A percentile compares a stretch with the other conserved stretches of the same genome.
phyloP scores from a whole-genome alignment of 2,329 filamentous ascomycete species.

The Botrytis fabae region DNA sequence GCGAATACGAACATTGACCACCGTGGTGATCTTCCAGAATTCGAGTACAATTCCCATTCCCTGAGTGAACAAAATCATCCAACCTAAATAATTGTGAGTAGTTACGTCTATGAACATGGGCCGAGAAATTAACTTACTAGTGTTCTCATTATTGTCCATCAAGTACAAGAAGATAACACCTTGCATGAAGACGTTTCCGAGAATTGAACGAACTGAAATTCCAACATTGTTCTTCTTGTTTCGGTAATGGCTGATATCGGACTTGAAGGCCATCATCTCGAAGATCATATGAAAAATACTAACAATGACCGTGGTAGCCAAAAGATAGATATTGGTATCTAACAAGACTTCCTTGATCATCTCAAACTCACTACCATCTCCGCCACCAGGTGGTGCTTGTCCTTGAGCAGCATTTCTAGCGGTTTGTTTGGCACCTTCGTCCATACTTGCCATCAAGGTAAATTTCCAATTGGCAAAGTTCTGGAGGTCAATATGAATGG shows the following conservation, averaged over 20 bases:
- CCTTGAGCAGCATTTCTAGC: slow-evolving; percentile 71
- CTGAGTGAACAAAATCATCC: slow-evolving; percentile 97
- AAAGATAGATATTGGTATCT: slow-evolving; percentile 89
- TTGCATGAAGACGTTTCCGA: slow-evolving; percentile 99
- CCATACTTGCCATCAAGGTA: slow-evolving; percentile 77
- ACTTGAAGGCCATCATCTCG: slow-evolving; percentile 94
- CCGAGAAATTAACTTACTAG: slow-evolving; percentile 48
- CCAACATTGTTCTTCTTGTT: slow-evolving; percentile 99
- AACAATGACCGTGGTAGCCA: slow-evolving; percentile 80
- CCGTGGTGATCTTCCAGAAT: slow-evolving; percentile 95
- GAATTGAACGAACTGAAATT: slow-evolving; percentile 91
- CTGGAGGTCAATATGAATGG: slow-evolving; percentile 79
- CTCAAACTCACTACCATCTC: slow-evolving; percentile 92
- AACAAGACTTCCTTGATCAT: slow-evolving; percentile 95
- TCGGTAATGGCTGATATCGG: slow-evolving; percentile 94
- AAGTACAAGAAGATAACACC: slow-evolving; percentile 93
- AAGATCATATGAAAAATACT: slow-evolving; percentile 91
- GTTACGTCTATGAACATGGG: slow-evolving; percentile 3
- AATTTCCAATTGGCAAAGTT: slow-evolving; percentile 91
- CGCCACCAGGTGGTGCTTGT: slow-evolving; percentile 60
- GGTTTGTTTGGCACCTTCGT: slow-evolving; percentile 82
- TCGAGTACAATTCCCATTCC: slow-evolving; percentile 65
- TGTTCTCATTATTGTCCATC: slow-evolving; percentile 95
- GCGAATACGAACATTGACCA: slow-evolving; percentile 83
- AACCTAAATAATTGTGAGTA: slow-evolving; percentile 47